Base-by-base conservation (phyloP, 2,329 filamentous ascomycete genomes). In the Cladobotryum mycophilum region DNA sequence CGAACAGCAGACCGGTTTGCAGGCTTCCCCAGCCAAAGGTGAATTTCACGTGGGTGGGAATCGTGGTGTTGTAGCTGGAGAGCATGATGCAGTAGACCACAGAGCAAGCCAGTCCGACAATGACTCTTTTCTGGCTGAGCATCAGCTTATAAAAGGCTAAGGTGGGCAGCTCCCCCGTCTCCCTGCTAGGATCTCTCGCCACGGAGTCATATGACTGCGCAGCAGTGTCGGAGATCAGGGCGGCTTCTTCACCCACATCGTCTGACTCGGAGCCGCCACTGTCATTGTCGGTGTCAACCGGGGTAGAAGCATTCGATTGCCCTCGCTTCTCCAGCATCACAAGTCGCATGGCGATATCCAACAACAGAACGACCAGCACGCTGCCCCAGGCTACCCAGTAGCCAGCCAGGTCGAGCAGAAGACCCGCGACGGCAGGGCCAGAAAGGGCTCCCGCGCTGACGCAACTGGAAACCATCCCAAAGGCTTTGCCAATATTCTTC, bases 51-150 rank as follows among this genome's bases (percentile, higher is more conserved):
- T 46, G 44, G 5, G 44, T 46, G 3, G 44, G 44, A 14, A 46
- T 36, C n/a, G 44, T 46, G 30, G 44, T 46, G 33, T 37, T 37
- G 44, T 46, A 46, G 44, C 44, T 46, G 33, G 44, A n/a, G 33
- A 46, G 30, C 30, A 46, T 11, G 20, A 33, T 17, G 9, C 25
- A 33, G 20, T 46, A 37, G 20, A 22, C 13, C 20, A 46, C 36
- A 13, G 44, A 46, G 36, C 44, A 46, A 5, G 20, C 7, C 5
- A 46, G 34, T 13, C 33, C 34, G 36, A 46, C 15, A 14, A 37
- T 6, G 5, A 46, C 44, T 18, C 44, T 33, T 13, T 4, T 33
- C 33, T 46, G 25, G 5, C 14, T 11, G 20, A 46, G 30, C 8
- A 46, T 14, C 22, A 46, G 17, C 14, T 17, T 33, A n/a, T 37